Evolutionary conservation across 139 green algal species (phyloP).

Genomic region (Spirogloea muscicola): DNA sequence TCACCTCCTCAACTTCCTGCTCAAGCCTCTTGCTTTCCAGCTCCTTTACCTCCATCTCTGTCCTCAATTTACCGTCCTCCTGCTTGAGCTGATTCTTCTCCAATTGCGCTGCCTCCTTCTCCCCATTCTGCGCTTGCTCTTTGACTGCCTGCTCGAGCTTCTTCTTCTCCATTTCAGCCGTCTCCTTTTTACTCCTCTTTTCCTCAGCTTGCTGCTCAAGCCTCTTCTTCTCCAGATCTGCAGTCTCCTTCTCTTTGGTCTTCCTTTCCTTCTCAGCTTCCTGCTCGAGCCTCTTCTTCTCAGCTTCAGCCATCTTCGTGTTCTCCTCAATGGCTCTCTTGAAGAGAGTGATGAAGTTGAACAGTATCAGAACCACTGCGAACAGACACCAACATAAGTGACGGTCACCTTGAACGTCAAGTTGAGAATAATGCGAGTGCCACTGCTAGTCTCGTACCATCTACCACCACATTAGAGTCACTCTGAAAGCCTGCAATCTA

Average conservation of each 20-base stretch:
- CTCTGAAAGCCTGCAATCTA: too few species aligned
- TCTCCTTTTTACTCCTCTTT: not conserved
- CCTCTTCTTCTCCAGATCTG: not conserved
- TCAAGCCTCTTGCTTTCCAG: not conserved
- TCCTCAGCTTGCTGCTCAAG: not conserved
- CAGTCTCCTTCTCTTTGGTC: not conserved
- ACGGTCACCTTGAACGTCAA: too few species aligned
- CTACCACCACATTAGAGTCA: too few species aligned
- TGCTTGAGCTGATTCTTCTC: not conserved
- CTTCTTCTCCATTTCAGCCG: not conserved
- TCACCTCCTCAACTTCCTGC: not conserved
- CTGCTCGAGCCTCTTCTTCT: constrained; percentile 35
- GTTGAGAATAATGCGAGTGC: too few species aligned
- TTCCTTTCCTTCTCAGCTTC: constrained; percentile 10
- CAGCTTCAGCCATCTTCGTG: constrained; percentile 1
- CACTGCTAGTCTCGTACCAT: too few species aligned
- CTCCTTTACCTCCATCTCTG: not conserved
- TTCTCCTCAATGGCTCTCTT: constrained; percentile 38
- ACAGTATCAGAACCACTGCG: constrained; percentile 26
- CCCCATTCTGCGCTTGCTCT: not conserved
- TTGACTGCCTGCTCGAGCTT: not conserved
- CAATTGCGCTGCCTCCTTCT: not conserved
- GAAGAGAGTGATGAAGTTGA: constrained; percentile 38
- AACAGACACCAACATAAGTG: too few species aligned
- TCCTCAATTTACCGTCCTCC: not conserved